Percentiles rank a stretch among this genome's conserved stretches.
Conservation (phyloP, 1,284 basidiomycete genomes). For the Waitea zeae region DNA sequence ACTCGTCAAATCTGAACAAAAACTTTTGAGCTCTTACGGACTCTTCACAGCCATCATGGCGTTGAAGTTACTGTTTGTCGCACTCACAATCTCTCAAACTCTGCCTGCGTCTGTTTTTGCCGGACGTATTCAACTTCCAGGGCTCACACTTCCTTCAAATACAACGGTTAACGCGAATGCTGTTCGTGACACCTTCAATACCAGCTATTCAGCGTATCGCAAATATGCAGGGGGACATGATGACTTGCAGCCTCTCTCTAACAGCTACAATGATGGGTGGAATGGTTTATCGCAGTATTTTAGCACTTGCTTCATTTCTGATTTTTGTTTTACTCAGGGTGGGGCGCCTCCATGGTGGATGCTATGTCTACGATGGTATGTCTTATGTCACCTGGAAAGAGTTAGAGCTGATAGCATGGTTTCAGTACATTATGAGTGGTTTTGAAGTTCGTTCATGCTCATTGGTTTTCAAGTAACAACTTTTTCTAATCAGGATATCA, state of each 20-base stretch:
- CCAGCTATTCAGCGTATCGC: conserved; percentile 39
- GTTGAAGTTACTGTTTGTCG: too few relatives aligned
- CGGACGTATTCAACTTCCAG: conserved; percentile 19
- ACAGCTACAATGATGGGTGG: conserved; percentile 31
- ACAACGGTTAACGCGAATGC: conserved; percentile 21
- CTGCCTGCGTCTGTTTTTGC: conserved; percentile 6
- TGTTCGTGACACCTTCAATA: conserved; percentile 34
- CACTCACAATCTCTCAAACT: too few relatives aligned
- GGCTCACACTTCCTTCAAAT: conserved; percentile 23
- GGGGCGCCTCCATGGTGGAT: conserved; percentile 54
- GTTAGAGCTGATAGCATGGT: too few relatives aligned
- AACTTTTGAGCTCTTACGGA: too few relatives aligned
- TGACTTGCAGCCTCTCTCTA: conserved; percentile 33
- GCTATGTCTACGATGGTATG: too few relatives aligned
- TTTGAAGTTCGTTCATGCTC: conserved; percentile 28
- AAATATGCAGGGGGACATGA: conserved; percentile 47
- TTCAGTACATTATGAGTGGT: conserved; percentile 37
- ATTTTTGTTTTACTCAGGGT: too few relatives aligned
- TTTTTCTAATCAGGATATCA: conserved; percentile 13
- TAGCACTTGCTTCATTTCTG: too few relatives aligned
- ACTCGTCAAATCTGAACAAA: too few relatives aligned
- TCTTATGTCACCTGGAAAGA: too few relatives aligned
- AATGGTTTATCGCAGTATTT: conserved; percentile 27
- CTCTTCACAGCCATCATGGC: too few relatives aligned
- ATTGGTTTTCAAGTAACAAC: too few relatives aligned